Evolutionary conservation across 2,329 filamentous ascomycete genomes (phyloP), one percentile per base, ranked within the genome.

Genomic region (Fusarium devonianum): DNA sequence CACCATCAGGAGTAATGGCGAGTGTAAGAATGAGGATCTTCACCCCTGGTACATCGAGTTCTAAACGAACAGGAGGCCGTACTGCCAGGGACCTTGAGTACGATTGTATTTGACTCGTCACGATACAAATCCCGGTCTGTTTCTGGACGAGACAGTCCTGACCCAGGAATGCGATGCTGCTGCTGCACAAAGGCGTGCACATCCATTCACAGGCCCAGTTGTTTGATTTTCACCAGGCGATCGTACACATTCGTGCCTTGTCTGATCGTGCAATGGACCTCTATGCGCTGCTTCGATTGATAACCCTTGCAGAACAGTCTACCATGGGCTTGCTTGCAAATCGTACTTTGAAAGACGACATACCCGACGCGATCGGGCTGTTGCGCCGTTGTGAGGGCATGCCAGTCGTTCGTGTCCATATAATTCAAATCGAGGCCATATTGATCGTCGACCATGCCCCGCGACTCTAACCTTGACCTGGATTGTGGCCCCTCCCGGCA

Each of bases 401-500:
- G 17, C 16, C 2, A 37, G 6, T 29, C n/a, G 23, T 13, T n/a
- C 18, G 17, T 34, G 11, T 12, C 17, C 32, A 41, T 30, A 16
- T 28, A 11, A 23, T 21, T n/a, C 16, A 25, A 25, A 14, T 42
- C 29, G 29, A 42, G 39, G 19, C 29, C 29, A 14, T 34, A 35
- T 36, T 40, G 45, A 58, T 58, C 30, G 50, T 51, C 35, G 28
- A 37, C 44, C 10, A 23, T 39, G 26, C 41, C 49, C 49, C 39
- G 21, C 39, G 39, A 42, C 39, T 42, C 39, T 42, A 51, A 51
- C 49, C 49, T 55, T 46, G 55, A 43, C 55, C 40, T 56, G 33
- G 40, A 57, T 43, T 40, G 54, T 59, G 56, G 56, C 56, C 50
- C 39, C 41, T 58, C 33, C 49, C 49, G 37, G 55, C 53, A 54